Conservation (phyloP, 106 monocot species). For the Dendrobium chrysotoxum region DNA sequence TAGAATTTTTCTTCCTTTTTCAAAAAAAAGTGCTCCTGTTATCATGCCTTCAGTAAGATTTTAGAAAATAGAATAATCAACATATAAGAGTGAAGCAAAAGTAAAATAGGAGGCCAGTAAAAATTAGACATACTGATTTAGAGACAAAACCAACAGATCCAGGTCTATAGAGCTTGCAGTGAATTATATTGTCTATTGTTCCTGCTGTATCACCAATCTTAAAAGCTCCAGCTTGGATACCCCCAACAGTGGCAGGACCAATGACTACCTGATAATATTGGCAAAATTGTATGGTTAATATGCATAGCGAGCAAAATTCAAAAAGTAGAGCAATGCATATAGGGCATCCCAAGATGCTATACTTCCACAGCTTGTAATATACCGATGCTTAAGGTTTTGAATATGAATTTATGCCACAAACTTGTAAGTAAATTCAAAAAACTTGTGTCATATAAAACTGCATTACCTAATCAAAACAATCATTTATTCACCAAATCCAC, state of each 20-base stretch:
- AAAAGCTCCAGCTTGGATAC: slow-evolving; percentile 98
- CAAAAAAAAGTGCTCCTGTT: background rate
- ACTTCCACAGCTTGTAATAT: slow-evolving; percentile 2
- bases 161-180: slow-evolving; percentile 94
- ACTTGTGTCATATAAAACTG: background rate
- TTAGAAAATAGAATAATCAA: background rate
- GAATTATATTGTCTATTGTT: slow-evolving; percentile 95
- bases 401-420: background rate
- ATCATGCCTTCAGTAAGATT: background rate
- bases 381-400: background rate
- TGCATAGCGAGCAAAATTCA: background rate
- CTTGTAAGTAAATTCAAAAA: background rate
- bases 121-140: slow-evolving; percentile 67
- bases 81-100: background rate
- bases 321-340: background rate
- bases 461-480: background rate
- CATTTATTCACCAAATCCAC: background rate
- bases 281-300: background rate
- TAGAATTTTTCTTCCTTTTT: background rate
- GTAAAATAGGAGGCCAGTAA: background rate
- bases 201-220: slow-evolving; percentile 99
- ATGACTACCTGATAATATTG: slow-evolving; percentile 60
- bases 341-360: background rate
- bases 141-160: slow-evolving; percentile 99
- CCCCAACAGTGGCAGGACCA: slow-evolving; percentile 98